phyloP scores from a whole-genome alignment of 495 filamentous ascomycete genomes.

The Podospora comata region DNA sequence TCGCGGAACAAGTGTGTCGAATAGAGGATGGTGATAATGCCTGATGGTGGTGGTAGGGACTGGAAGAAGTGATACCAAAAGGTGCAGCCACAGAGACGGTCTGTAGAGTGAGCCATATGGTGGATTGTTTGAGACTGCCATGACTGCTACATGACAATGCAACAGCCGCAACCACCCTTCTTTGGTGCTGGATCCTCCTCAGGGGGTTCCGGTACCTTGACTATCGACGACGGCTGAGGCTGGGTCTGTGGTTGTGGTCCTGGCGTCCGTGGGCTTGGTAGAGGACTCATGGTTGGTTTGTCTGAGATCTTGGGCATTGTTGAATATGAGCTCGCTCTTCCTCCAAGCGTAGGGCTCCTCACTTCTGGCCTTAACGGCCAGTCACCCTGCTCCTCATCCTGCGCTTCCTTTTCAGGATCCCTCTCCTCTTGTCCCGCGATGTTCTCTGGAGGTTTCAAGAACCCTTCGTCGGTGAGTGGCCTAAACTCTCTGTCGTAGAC shows the following conservation, averaged over 20 bases:
- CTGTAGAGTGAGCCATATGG: not conserved
- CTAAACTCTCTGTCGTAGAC: conserved; percentile 81
- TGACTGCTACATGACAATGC: conserved; percentile 49
- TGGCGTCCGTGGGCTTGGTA: conserved; percentile 37
- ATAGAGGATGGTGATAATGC: not conserved
- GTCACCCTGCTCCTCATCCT: conserved; percentile 40
- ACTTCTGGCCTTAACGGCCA: conserved; percentile 46
- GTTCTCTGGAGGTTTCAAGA: conserved; percentile 46
- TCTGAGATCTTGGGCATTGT: conserved; percentile 57
- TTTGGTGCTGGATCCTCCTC: conserved; percentile 37
- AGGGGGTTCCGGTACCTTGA: conserved; percentile 36
- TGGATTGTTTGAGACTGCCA: not conserved
- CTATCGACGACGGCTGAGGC: conserved; percentile 19
- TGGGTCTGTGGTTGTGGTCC: conserved; percentile 25
- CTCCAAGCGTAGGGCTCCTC: conserved; percentile 44
- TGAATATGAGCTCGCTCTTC: conserved; percentile 52
- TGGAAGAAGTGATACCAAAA: not conserved
- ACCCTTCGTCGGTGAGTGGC: conserved; percentile 61
- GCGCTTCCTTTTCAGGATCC: conserved; percentile 29
- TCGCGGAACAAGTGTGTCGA: not conserved
- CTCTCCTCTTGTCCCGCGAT: conserved; percentile 17
- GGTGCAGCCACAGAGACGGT: not conserved
- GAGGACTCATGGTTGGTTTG: conserved; percentile 36
- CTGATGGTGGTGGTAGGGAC: not conserved
- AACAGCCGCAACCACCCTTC: conserved; percentile 52